Evolutionary conservation across 1,284 basidiomycete genomes (phyloP), one percentile per base, ranked within the genome.

Genomic region (Quambalaria eucalypti): DNA sequence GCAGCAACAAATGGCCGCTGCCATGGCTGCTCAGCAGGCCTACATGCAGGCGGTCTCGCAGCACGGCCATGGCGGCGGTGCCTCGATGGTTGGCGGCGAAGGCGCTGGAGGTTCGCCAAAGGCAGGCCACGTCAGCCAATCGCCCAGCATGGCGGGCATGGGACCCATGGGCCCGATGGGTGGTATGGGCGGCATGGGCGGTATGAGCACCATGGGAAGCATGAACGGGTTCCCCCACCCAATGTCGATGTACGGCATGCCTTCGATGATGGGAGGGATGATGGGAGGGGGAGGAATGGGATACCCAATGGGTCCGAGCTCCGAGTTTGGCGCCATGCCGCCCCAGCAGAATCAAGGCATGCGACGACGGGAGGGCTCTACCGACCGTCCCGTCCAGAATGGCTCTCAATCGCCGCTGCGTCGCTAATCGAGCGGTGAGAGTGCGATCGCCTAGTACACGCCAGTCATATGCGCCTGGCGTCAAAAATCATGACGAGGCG

Each of bases 1-100:
- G 61, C 50, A 51, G 65, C 64, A 66, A 50, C 66, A 67, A 9
- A 66, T 69, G 61, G 16, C 26, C 12, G 54, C 54, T 26, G 51
- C 51, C 10, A 39, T 47, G 46, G 56, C 56, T 16, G 56, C 56
- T 25, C 56, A 59, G 48, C 56, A 59, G 50, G 73, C 73, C 9
- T 74, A 73, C 56, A 65, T 69, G 63, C 68, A 65, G 33, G 69
- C 72, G 12, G 50, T 63, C 21, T 57, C 52, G 16, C 57, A 62
- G 47, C 55, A 57, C 31, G 56, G 61, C 14, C 58, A 65, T 8
- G 59, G 61, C 52, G 55, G 28, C 28, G 56, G 50, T 4, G 55
- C 51, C 40, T 55, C 51, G 44, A 40, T 50, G 36, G 52, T 56
- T 28, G 47, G 55, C 31, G 50, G 51, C 3, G 19, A 53, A 9